Evolutionary conservation across 768 basidiomycete genomes (phyloP).

Genomic region (Chlorophyllum brunneum): DNA sequence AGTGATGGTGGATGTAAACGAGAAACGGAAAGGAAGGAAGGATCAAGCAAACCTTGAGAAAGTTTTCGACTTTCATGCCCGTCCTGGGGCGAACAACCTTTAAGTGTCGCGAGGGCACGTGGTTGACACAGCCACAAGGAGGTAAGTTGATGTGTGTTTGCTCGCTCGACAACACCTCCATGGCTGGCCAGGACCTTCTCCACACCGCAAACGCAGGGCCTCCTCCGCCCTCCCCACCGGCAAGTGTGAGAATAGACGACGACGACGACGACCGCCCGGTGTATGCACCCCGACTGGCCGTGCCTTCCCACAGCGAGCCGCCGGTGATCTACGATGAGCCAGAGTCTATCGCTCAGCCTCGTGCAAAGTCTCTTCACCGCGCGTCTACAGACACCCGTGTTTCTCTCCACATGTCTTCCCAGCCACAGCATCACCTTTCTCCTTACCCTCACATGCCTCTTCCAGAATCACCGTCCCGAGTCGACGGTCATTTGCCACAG

Average conservation of each 20-base stretch:
- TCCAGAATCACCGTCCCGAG: slow-evolving; percentile 20
- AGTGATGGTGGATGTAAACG: not conserved
- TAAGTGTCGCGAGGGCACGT: too few species aligned
- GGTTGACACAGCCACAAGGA: too few species aligned
- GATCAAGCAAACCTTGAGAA: slow-evolving; percentile 19
- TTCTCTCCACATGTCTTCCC: slow-evolving; percentile 24
- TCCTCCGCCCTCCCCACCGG: slow-evolving; percentile 29
- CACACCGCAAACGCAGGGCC: slow-evolving; percentile 16
- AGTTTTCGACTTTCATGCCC: slow-evolving; percentile 14
- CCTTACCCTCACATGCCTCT: slow-evolving; percentile 13
- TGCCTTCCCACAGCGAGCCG: slow-evolving; percentile 13
- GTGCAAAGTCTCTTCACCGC: slow-evolving; percentile 31
- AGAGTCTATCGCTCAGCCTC: slow-evolving; percentile 13
- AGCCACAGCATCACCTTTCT: slow-evolving; percentile 18
- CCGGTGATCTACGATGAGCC: slow-evolving; percentile 32
- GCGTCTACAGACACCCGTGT: slow-evolving; percentile 50
- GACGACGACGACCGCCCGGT: slow-evolving; percentile 6
- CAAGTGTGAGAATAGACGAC: slow-evolving; percentile 25
- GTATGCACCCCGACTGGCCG: not conserved
- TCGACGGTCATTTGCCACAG: slow-evolving; percentile 45
- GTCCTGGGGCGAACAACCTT: slow-evolving; percentile 23
- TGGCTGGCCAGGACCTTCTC: not conserved
- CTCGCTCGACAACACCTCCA: too few species aligned
- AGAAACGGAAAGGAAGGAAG: not conserved
- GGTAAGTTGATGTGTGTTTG: too few species aligned